Conservation (phyloP, 1,139 yeast species). For the Hyphopichia wangnamkhiaoensis region DNA sequence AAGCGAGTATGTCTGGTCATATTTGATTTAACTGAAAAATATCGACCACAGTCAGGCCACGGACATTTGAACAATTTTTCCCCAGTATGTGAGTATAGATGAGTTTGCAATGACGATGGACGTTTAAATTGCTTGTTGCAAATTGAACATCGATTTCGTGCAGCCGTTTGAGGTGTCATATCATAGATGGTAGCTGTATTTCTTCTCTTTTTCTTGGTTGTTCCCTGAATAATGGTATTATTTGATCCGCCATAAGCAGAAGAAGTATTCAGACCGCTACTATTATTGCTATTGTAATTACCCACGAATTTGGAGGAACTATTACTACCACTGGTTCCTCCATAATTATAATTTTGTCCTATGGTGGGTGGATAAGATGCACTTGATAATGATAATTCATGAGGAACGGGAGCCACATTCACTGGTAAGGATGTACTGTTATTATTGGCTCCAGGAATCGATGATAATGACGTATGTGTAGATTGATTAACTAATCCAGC, state of each 20-base stretch:
- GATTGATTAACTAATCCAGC: background rate
- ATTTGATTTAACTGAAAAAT: constrained; percentile 78
- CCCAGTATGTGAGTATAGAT: constrained; percentile 83
- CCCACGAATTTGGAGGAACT: too few relatives aligned
- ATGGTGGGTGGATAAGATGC: too few relatives aligned
- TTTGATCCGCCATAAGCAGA: too few relatives aligned
- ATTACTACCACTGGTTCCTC: too few relatives aligned
- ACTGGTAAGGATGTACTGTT: background rate
- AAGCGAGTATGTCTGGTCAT: constrained; percentile 75
- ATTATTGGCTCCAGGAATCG: too few relatives aligned
- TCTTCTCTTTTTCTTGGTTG: constrained; percentile 13
- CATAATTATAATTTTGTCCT: too few relatives aligned
- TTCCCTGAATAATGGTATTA: too few relatives aligned
- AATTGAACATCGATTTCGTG: constrained; percentile 54
- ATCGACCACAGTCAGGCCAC: constrained; percentile 64
- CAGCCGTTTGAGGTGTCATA: constrained; percentile 37
- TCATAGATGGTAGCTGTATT: constrained; percentile 22
- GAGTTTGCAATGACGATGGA: constrained; percentile 80
- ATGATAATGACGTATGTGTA: background rate
- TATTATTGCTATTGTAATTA: too few relatives aligned
- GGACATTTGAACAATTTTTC: constrained; percentile 77
- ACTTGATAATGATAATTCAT: too few relatives aligned
- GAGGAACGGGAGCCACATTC: too few relatives aligned
- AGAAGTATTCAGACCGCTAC: too few relatives aligned
- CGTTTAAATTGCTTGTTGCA: constrained; percentile 79